Evolutionary conservation across 1,284 basidiomycete species (phyloP), one percentile per base, ranked within the genome.

Genomic region (Rhodotorula sp.): DNA sequence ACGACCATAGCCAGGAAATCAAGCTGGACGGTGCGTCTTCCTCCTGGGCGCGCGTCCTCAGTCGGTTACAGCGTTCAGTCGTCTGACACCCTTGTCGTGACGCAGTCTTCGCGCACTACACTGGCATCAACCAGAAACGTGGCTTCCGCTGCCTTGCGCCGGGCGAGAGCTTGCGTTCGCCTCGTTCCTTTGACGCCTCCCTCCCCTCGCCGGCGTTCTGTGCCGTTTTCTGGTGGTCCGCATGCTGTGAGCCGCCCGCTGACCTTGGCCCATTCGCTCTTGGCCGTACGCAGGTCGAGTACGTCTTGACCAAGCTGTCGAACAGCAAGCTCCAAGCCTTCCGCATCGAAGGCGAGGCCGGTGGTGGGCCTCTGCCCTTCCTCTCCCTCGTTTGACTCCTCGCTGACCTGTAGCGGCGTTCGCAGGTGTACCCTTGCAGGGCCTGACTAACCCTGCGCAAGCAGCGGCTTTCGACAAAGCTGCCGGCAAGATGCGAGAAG

Each of bases 81-180:
- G 18, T 5, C 9, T 22, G 31, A 28, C 20, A 7, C 7, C 8
- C 16, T 28, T 6, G 24, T 47, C 10, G 18, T 15, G 7, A 2
- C 28, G 18, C 65, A 67, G 65, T 67, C 34, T 67, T 67, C 30
- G 54, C 62, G 7, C 65, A 67, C 60, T 67, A 67, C 60, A 58
- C 65, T 3, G 60, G 59, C n/a, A 53, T 67, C 55, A 22, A 47
- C 18, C 37, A 53, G n/a, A 9, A 2, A 11, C 26, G 28, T 4
- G 56, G 56, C 18, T 64, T 64, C 56, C 63, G 63, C 57, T 59
- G 63, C 63, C 56, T 64, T 8, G 34, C 50, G 11, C 40, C 28
- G 11, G 31, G 22, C 28, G 63, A 64, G 26, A 18, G 40, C 4
- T 56, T 64, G 22, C 56, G 56, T 59, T n/a, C 18, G 16, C 18